Evolutionary conservation across 2,329 filamentous ascomycete genomes (phyloP).

Genomic region (Lachnellula occidentalis): DNA sequence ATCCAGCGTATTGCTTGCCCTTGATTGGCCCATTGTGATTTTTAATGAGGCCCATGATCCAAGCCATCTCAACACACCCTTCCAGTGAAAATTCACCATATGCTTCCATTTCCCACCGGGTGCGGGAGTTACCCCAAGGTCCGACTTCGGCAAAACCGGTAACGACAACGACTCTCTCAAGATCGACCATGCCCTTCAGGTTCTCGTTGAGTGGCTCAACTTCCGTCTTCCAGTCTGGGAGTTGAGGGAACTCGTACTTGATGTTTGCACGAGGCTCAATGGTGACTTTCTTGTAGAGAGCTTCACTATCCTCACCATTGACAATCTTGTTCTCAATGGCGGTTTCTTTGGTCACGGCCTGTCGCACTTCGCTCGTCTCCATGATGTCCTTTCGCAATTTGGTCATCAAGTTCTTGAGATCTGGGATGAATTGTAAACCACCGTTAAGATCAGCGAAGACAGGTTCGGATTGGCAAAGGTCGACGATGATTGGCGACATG

Average conservation of each 20-base stretch:
- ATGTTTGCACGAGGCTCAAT: constrained; percentile 95
- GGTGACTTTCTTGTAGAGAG: constrained; percentile 88
- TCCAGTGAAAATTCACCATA: constrained; percentile 95
- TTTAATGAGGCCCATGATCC: constrained; percentile 99
- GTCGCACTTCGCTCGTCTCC: constrained; percentile 89
- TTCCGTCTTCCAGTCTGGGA: constrained; percentile 89
- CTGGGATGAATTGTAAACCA: constrained; percentile 93
- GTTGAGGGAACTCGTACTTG: constrained; percentile 89
- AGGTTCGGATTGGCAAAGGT: constrained; percentile 91
- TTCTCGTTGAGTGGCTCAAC: constrained; percentile 81
- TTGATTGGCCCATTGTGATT: constrained; percentile 96
- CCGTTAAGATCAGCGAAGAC: constrained; percentile 97
- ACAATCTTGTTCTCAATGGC: constrained; percentile 95
- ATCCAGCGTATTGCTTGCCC: constrained; percentile 92
- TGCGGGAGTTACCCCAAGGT: constrained; percentile 97
- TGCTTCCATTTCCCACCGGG: constrained; percentile 99
- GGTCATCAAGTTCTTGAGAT: constrained; percentile 91
- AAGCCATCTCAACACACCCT: constrained; percentile 98
- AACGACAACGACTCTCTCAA: constrained; percentile 96
- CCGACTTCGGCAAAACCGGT: constrained; percentile 95
- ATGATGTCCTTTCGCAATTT: constrained; percentile 90
- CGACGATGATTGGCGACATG: constrained; percentile 89
- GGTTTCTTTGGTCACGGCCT: constrained; percentile 91
- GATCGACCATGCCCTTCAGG: constrained; percentile 96
- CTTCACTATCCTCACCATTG: constrained; percentile 88